phyloP scores from a whole-genome alignment of 179 eudicot species.

The Beta corolliflora region DNA sequence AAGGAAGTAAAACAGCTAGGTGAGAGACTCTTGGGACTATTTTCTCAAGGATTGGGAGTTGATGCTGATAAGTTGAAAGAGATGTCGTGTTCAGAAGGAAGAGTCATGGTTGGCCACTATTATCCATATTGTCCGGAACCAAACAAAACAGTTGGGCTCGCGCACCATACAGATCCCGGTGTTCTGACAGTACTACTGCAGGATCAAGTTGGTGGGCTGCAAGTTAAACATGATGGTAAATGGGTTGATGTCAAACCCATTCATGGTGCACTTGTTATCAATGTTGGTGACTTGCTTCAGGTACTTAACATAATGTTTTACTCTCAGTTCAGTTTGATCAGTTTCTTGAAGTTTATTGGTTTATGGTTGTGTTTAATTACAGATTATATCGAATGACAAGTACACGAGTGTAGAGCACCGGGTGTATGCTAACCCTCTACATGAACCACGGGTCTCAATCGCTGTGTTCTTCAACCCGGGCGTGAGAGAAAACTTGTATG shows the following conservation, averaged over 20 bases:
- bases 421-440: constrained; percentile 55
- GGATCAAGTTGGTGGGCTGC: constrained; percentile 65
- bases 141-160: constrained; percentile 57
- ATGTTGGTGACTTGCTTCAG: constrained; percentile 79
- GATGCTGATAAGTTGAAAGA: constrained; percentile 47
- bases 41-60: constrained; percentile 62
- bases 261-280: constrained; percentile 67
- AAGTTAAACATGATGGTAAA: constrained; percentile 51
- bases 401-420: constrained; percentile 75
- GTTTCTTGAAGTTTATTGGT: neutral
- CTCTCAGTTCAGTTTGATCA: neutral
- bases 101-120: constrained; percentile 56
- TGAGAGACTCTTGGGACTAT: constrained; percentile 46
- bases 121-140: constrained; percentile 80
- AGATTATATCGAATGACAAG: constrained; percentile 67
- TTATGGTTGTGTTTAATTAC: neutral
- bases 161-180: constrained; percentile 70
- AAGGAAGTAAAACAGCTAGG: constrained; percentile 39
- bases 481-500: constrained; percentile 44
- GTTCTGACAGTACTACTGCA: constrained; percentile 65
- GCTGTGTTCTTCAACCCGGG: constrained; percentile 65
- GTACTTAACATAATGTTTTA: constrained; percentile 20
- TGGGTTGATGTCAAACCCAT: constrained; percentile 69
- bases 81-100: constrained; percentile 44
- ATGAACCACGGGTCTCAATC: constrained; percentile 54